A percentile compares a stretch with the other conserved stretches of the same genome.
These are phyloP conservation scores for Didymella keratinophila DNA, from an alignment of 2,329 filamentous ascomycete species.

Conservation along the genomic window DNA sequence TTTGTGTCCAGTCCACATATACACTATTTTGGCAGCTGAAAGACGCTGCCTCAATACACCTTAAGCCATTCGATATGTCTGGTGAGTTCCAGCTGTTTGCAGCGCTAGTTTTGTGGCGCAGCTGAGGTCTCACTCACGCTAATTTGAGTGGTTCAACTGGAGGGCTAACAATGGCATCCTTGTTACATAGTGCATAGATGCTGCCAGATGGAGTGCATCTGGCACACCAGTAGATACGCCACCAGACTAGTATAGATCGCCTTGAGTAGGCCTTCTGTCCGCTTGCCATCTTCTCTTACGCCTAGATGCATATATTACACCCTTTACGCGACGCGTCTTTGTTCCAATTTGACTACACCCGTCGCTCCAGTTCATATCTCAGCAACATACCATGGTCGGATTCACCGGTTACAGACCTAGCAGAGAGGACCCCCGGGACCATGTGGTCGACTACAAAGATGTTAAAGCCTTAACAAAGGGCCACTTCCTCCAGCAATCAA, in stretches of 20 bases:
- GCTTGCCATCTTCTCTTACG: too few relatives aligned
- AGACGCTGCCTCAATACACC: too few relatives aligned
- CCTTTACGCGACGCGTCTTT: too few relatives aligned
- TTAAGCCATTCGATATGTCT: too few relatives aligned
- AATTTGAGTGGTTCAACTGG: not conserved
- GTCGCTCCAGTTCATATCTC: not conserved
- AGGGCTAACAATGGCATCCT: not conserved
- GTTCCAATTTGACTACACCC: too few relatives aligned
- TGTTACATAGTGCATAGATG: not conserved
- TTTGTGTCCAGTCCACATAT: not conserved
- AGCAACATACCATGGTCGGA: not conserved
- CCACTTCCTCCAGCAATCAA: not conserved
- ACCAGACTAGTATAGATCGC: too few relatives aligned
- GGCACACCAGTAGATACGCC: too few relatives aligned
- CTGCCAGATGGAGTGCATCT: not conserved
- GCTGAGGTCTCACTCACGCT: not conserved
- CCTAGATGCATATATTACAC: too few relatives aligned
- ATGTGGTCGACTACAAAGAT: not conserved
- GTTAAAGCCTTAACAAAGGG: not conserved
- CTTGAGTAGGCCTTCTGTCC: too few relatives aligned
- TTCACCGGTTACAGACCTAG: not conserved
- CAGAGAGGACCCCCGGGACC: not conserved
- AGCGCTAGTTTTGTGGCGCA: not conserved
- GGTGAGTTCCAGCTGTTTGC: not conserved
- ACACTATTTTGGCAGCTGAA: not conserved